Evolutionary conservation across 768 basidiomycete genomes (phyloP).

Genomic region (Amanita jacksonii): DNA sequence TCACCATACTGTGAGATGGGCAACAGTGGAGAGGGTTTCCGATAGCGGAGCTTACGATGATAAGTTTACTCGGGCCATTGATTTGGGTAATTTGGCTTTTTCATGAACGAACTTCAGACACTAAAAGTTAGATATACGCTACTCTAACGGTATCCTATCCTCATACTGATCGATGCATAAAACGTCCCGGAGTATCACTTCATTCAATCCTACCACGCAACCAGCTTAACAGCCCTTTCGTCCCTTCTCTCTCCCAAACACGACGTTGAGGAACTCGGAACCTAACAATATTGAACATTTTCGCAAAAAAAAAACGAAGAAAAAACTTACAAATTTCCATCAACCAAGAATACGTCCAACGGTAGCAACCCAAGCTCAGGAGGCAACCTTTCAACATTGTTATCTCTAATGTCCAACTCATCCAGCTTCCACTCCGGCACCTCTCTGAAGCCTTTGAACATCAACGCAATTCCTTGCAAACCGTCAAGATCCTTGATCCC

Average conservation of each 20-base stretch:
- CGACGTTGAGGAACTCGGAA: constrained; percentile 75
- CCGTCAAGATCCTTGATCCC: constrained; percentile 51
- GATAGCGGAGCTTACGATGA: too few species aligned
- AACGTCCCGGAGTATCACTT: too few species aligned
- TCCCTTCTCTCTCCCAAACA: constrained; percentile 84
- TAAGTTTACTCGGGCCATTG: too few species aligned
- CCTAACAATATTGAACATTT: constrained; percentile 23
- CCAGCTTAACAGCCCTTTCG: constrained; percentile 74
- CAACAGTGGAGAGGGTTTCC: too few species aligned
- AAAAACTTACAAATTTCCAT: constrained; percentile 67
- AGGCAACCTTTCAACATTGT: constrained; percentile 62
- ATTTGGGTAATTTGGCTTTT: too few species aligned
- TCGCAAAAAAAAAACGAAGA: constrained; percentile 2
- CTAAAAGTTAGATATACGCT: too few species aligned
- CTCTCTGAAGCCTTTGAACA: constrained; percentile 56
- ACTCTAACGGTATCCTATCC: too few species aligned
- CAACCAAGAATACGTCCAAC: constrained; percentile 74
- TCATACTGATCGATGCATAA: too few species aligned
- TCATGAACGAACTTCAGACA: too few species aligned
- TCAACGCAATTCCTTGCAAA: constrained; percentile 48
- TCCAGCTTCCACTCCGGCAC: constrained; percentile 68
- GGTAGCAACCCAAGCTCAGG: constrained; percentile 67
- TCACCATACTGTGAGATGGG: too few species aligned
- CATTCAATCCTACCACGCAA: constrained; percentile 62
- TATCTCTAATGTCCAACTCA: constrained; percentile 76